Conservation (phyloP, 305 asterid species). For the Rubia occidens region DNA sequence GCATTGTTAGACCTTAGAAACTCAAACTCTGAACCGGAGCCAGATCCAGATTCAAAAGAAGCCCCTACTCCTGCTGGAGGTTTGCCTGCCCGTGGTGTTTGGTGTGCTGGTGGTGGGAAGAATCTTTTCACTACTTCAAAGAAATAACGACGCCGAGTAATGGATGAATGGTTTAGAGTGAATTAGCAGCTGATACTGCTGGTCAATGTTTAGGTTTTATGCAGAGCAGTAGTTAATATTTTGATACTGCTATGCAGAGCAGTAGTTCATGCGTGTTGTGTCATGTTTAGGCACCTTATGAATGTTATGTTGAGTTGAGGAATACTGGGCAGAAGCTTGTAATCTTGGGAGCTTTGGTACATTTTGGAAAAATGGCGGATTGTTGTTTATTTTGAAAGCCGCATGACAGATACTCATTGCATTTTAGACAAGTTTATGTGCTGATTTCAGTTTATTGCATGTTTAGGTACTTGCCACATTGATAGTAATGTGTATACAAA, state of each 20-base stretch:
- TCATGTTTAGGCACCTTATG: not conserved
- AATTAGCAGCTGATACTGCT: not conserved
- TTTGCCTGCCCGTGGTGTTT: conserved; percentile 46
- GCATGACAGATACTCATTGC: not conserved
- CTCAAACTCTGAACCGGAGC: conserved; percentile 45
- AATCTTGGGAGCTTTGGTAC: not conserved
- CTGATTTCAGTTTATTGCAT: not conserved
- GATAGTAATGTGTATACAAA: not conserved
- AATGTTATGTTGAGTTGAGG: not conserved
- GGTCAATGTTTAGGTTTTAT: not conserved
- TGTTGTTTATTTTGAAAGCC: not conserved
- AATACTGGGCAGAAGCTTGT: not conserved
- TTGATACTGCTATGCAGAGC: not conserved
- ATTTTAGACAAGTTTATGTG: no score
- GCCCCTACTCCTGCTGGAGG: conserved; percentile 23
- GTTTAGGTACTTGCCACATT: not conserved
- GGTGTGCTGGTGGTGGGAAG: conserved; percentile 86
- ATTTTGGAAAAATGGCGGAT: not conserved
- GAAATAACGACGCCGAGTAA: conserved; percentile 27
- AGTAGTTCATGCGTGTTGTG: not conserved
- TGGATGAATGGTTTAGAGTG: conserved; percentile 7
- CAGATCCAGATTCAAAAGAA: conserved; percentile 34
- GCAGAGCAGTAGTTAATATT: not conserved
- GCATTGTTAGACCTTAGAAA: conserved; percentile 42
- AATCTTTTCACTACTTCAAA: conserved; percentile 47